Conservation (phyloP, 1,284 basidiomycete genomes). For the Ceratobasidium sp. region DNA sequence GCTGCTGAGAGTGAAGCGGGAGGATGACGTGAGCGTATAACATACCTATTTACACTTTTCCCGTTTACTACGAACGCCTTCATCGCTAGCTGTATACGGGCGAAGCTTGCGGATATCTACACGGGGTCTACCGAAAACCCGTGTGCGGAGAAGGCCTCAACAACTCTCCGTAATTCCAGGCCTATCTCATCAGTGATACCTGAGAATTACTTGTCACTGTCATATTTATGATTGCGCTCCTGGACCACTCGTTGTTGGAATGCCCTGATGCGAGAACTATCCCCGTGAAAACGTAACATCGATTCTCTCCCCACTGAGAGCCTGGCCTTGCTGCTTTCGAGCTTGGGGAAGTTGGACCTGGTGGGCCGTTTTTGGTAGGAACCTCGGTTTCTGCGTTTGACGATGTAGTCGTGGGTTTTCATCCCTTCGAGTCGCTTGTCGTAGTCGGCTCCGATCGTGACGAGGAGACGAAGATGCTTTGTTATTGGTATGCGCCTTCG, state of each 20-base stretch:
- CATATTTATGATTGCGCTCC: background rate
- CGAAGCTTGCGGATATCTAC: constrained; percentile 99
- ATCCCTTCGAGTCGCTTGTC: constrained; percentile 98
- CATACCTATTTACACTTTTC: constrained; percentile 98
- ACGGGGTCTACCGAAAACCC: constrained; percentile 98
- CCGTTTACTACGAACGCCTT: constrained; percentile 99
- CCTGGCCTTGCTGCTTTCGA: constrained; percentile 98
- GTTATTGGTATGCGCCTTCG: constrained; percentile 99
- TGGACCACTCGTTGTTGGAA: constrained; percentile 91
- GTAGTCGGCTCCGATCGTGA: constrained; percentile 99
- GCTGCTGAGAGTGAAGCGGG: background rate
- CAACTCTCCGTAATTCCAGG: constrained; percentile 89
- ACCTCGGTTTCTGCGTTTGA: constrained; percentile 97
- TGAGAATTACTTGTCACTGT: constrained; percentile 59
- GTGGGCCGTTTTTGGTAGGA: constrained; percentile 98
- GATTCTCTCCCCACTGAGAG: constrained; percentile 98
- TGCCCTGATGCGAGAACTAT: constrained; percentile 89
- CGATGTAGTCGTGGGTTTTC: constrained; percentile 97
- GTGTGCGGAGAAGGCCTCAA: constrained; percentile 96
- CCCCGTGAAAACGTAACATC: constrained; percentile 89
- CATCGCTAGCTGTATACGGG: constrained; percentile 99
- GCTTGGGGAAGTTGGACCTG: constrained; percentile 95
- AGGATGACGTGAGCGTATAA: constrained; percentile 68
- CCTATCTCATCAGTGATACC: constrained; percentile 98
- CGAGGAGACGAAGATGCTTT: constrained; percentile 98